A percentile compares a stretch with the other conserved stretches of the same genome.
Conservation (phyloP, 345 rosid species). For the Moricandia arvensis region DNA sequence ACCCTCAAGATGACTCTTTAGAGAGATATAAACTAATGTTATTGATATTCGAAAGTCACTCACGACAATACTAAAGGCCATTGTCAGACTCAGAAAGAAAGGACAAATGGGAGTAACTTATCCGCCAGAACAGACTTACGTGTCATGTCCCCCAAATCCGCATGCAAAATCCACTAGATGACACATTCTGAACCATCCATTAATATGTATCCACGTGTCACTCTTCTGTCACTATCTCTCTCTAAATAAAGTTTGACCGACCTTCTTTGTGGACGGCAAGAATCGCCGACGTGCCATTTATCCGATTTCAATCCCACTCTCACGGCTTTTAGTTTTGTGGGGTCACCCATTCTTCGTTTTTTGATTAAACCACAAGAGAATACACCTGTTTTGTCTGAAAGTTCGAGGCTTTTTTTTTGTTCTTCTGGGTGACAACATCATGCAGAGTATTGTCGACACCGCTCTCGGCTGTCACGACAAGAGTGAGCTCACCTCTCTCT, state of each 20-base stretch:
- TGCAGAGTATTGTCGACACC: constrained; percentile 80
- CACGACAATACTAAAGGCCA: background rate
- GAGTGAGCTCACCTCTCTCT: constrained; percentile 56
- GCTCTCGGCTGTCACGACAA: constrained; percentile 83
- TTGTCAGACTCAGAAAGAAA: constrained; percentile 3
- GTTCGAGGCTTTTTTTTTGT: background rate
- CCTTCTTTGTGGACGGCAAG: constrained; percentile 37
- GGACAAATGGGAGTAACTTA: background rate
- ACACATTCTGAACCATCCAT: constrained; percentile 21
- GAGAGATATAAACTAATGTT: no score
- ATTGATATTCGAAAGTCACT: no score
- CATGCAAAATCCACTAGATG: constrained; percentile 35
- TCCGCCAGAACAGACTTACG: constrained; percentile 37
- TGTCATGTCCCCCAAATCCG: constrained; percentile 29
- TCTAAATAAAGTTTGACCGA: constrained; percentile 14
- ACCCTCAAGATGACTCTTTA: no score
- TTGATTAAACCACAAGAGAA: background rate
- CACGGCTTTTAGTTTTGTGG: no score
- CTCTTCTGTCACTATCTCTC: background rate
- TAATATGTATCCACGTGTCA: constrained; percentile 12
- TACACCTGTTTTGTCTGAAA: background rate
- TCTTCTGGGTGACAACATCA: background rate
- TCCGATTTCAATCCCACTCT: background rate
- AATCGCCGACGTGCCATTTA: constrained; percentile 35
- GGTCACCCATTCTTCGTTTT: background rate